Conservation (phyloP, 176 grass and related monocot species). For the Lolium rigidum region DNA sequence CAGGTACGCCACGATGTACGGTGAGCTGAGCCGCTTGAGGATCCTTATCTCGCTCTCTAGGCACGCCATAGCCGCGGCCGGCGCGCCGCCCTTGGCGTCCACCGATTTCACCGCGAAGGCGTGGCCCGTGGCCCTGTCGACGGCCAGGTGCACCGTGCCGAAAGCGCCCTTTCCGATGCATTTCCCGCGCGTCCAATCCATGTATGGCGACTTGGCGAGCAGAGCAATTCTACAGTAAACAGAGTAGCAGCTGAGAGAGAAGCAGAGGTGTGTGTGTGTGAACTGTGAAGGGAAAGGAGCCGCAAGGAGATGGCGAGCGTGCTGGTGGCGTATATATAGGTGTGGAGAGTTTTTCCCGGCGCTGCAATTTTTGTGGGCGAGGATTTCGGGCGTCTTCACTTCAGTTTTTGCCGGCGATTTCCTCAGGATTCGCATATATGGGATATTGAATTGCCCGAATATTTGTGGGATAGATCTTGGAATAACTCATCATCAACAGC, state of each 20-base stretch:
- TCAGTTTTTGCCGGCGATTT: not conserved
- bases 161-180: constrained; percentile 80
- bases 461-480: constrained; percentile 33
- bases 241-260: not conserved
- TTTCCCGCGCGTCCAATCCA: constrained; percentile 70
- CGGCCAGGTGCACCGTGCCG: constrained; percentile 70
- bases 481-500: constrained; percentile 12
- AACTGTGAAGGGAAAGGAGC: constrained; percentile 21
- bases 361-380: constrained; percentile 38
- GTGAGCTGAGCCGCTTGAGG: constrained; percentile 63
- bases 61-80: constrained; percentile 47
- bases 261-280: constrained; percentile 11
- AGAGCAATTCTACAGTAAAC: not conserved
- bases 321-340: constrained; percentile 50
- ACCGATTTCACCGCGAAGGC: constrained; percentile 92
- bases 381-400: not conserved
- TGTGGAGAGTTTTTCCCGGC: not conserved
- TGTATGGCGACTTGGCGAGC: not conserved
- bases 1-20: constrained; percentile 78
- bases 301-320: constrained; percentile 35
- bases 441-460: constrained; percentile 43
- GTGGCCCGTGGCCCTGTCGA: constrained; percentile 46
- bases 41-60: constrained; percentile 89
- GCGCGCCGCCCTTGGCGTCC: constrained; percentile 2
- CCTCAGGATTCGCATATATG: constrained; percentile 33